Evolutionary conservation across 2,329 filamentous ascomycete genomes (phyloP), one percentile per base, ranked within the genome.

Genomic region (Hirsutella minnesotensis): DNA sequence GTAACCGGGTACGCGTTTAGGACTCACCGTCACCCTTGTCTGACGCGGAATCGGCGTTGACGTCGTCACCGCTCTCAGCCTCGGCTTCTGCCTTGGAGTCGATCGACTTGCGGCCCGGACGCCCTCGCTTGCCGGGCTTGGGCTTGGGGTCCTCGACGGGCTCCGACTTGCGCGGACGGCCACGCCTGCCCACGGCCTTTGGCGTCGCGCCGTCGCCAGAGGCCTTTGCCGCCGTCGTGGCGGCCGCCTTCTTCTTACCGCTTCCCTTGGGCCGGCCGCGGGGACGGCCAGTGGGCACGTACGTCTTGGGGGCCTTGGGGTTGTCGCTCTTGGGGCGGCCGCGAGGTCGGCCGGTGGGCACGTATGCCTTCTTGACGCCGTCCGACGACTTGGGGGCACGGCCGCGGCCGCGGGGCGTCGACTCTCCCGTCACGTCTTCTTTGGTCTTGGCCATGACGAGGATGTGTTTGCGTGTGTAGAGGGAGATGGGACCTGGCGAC

Each of bases 211-310:
- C 35, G 13, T 37, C 39, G 36, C 43, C 41, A 19, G 35, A 30
- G 51, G 19, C 44, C 50, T 40, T 41, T 21, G 40, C 31, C 13
- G 39, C 22, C n/a, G 30, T 30, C 12, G 15, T 22, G 9, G 38
- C 16, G 2, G 18, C 19, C 40, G 42, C 39, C 43, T 46, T 47
- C 48, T 60, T 61, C 46, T 57, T 57, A 46, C 53, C 58, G 46
- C 55, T 61, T 50, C 68, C 69, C 44, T 63, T 63, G 33, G 69
- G 69, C 9, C 69, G 65, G 22, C 69, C 69, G n/a, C 69, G 66
- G 34, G 66, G 66, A n/a, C 65, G 62, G 27, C 69, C 68, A 1
- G 60, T 62, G 20, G 67, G 61, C 3, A 54, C 57, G 30, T 65
- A 62, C 40, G 56, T 40, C 19, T 55, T 55, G 19, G n/a, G n/a